Base-by-base conservation (phyloP, 179 eudicot genomes). In the Actinidia chinensis region DNA sequence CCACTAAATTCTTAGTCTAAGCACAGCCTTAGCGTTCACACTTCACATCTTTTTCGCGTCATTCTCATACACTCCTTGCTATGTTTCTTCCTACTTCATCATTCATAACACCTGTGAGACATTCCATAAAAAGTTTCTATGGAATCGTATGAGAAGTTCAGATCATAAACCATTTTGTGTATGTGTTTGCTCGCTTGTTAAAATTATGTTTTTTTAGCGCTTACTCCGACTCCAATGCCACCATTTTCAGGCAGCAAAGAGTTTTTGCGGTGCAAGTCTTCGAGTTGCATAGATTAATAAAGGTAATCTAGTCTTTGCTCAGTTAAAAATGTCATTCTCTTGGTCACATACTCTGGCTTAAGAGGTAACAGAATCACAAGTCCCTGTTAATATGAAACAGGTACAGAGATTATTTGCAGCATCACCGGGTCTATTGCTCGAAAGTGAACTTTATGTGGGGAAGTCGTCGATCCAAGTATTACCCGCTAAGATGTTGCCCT, bases 251-350 rank as follows among this genome's bases (percentile, higher is more conserved):
- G 67, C 98, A 95, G 82, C 98, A 95, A 79, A 87, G 89, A 81
- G 82, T 84, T 71, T 91, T 95, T 79, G 88, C 97, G 44, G 80
- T 84, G 79, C 98, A 95, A 86, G 83, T 91, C 59, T 93, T 93
- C 64, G 98, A 93, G 84, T 82, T 95, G 85, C 98, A 95, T 81
- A 83, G 94, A 80, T 67, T 94, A 78, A 79, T 93, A 61, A 87
- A 91, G 97, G 97, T 91, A 84, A 76, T 78, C 59, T 74, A 36
- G 18, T 67, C 28, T 52, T 28, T 51, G 7, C 58, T 58, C 23
- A 14, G 42, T 18, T n/a, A 13, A n/a, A 71, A 46, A 11, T 80
- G 68, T 6, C 4, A n/a, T 42, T 40, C 17, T 76, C 60, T 59
- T 14, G 64, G 40, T 8, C 14, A n/a, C 68, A 42, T 58, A 50